These are phyloP conservation scores for Talaromyces adpressus DNA, from an alignment of 495 filamentous ascomycete genomes.

Conservation along the genomic window DNA sequence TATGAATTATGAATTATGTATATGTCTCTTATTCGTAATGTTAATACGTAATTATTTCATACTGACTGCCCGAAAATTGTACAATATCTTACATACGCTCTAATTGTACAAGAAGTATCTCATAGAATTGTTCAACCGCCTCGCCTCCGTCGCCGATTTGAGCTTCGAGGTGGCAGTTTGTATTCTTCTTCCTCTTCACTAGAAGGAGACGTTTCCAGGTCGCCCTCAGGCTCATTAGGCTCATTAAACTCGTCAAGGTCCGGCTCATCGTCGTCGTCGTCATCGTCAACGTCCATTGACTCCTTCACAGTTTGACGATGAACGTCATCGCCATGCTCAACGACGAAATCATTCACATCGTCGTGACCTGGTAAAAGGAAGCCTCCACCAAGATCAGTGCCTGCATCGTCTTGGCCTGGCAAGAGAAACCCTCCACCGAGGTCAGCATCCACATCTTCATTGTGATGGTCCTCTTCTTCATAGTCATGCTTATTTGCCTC, in stretches of 20 bases:
- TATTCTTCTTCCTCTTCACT: conserved; percentile 3
- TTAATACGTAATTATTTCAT: not conserved
- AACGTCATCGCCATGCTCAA: conserved; percentile 3
- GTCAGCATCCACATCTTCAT: conserved; percentile 15
- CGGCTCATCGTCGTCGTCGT: too few relatives aligned
- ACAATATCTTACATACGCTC: not conserved
- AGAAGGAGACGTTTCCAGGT: not conserved
- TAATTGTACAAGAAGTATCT: not conserved
- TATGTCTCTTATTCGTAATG: too few relatives aligned
- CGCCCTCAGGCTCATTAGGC: not conserved
- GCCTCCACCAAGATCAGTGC: conserved; percentile 26
- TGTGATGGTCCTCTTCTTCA: conserved; percentile 5
- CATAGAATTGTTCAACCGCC: conserved; percentile 3
- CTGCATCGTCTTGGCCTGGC: conserved; percentile 16
- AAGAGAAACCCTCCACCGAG: conserved; percentile 30
- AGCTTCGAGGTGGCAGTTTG: conserved; percentile 1
- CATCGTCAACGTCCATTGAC: not conserved
- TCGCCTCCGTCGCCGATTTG: conserved; percentile 4
- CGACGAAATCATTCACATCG: conserved; percentile 4
- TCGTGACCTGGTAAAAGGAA: conserved; percentile 26
- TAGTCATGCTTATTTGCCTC: not conserved
- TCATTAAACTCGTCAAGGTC: not conserved
- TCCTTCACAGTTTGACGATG: not conserved
- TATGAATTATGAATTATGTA: too few relatives aligned
- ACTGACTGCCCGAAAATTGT: not conserved